phyloP scores from a whole-genome alignment of 495 filamentous ascomycete genomes.

The Penicillium simplicissimum region DNA sequence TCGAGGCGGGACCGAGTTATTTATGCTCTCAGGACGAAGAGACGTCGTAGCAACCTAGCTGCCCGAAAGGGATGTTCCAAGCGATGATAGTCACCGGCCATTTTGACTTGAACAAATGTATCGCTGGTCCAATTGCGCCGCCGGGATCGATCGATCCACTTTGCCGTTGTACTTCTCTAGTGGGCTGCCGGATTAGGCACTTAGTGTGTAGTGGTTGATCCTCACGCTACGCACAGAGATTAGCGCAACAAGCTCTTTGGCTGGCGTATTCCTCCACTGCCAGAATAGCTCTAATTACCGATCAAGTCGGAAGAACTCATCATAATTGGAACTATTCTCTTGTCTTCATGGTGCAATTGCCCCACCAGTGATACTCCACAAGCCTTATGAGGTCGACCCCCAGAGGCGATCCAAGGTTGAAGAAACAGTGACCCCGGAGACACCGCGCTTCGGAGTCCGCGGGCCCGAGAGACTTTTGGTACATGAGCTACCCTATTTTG shows the following conservation, averaged over 20 bases:
- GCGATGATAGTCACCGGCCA: constrained; percentile 12
- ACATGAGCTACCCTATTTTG: neutral
- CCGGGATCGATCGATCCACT: constrained; percentile 5
- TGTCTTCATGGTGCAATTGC: constrained; percentile 40
- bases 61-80: constrained; percentile 23
- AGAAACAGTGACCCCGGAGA: constrained; percentile 48
- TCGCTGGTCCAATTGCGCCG: neutral
- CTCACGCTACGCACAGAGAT: neutral
- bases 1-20: neutral
- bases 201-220: neutral
- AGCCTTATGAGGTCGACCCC: constrained; percentile 65
- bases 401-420: constrained; percentile 56
- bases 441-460: neutral
- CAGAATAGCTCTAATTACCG: constrained; percentile 14
- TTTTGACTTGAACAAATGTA: neutral
- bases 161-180: constrained; percentile 7
- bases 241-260: constrained; percentile 9
- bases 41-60: neutral
- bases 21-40: constrained; percentile 7
- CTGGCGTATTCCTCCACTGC: constrained; percentile 17
- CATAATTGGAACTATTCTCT: neutral
- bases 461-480: neutral
- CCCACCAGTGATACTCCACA: constrained; percentile 61
- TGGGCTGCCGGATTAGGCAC: constrained; percentile 10
- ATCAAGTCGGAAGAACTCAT: neutral